These are phyloP conservation scores for Penicillium robsamsonii DNA, from an alignment of 495 filamentous ascomycete species.

Conservation along the genomic window DNA sequence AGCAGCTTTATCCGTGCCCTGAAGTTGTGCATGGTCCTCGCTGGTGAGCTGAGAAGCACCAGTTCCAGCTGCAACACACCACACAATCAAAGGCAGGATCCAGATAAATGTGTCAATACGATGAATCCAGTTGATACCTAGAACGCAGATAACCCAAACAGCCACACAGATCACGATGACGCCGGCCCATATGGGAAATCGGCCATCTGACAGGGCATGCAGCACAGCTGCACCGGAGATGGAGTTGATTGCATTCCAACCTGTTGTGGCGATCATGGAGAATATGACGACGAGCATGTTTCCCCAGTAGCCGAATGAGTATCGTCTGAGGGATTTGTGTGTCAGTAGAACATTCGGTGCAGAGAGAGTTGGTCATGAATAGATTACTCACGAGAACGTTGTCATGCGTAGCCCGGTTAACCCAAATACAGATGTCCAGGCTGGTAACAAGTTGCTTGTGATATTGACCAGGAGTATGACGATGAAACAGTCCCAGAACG, in stretches of 20 bases:
- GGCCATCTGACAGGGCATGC: conserved; percentile 26
- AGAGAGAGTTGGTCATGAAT: background rate
- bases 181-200: conserved; percentile 27
- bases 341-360: background rate
- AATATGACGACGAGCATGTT: conserved; percentile 31
- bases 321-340: conserved; percentile 11
- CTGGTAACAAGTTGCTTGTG: conserved; percentile 36
- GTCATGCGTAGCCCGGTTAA: conserved; percentile 40
- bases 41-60: conserved; percentile 31
- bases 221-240: conserved; percentile 28
- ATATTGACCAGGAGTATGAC: conserved; percentile 61
- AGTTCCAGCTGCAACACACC: conserved; percentile 39
- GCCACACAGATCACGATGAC: conserved; percentile 28
- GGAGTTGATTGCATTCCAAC: conserved; percentile 32
- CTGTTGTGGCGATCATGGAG: conserved; percentile 30
- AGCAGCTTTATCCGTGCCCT: conserved; percentile 53
- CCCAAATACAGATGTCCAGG: conserved; percentile 39
- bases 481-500: conserved; percentile 59
- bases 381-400: conserved; percentile 33
- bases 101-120: conserved; percentile 30
- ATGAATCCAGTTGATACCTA: conserved; percentile 31
- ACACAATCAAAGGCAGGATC: conserved; percentile 39
- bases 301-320: conserved; percentile 33
- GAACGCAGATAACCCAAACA: conserved; percentile 25
- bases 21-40: conserved; percentile 37